Percentiles rank a stretch among this genome's conserved stretches.
Conservation (phyloP, 768 basidiomycete species). For the Daedaleopsis sinensis region DNA sequence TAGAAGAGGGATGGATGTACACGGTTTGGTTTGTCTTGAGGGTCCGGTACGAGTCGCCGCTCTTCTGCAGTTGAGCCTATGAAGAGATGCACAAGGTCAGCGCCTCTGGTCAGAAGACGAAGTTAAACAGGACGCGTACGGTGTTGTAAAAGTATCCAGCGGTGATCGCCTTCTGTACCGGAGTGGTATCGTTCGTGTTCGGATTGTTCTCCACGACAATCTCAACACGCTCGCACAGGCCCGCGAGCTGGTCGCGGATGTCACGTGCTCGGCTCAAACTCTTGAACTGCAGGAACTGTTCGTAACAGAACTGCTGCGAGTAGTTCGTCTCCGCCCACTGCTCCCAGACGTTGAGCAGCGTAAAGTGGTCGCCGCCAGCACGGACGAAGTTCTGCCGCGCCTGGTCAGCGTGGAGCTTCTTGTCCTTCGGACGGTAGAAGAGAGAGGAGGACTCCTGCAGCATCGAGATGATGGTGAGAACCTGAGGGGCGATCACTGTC, state of each 20-base stretch:
- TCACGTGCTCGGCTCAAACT: constrained; percentile 92
- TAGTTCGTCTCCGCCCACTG: constrained; percentile 99
- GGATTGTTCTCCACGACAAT: constrained; percentile 86
- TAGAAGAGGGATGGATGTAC: constrained; percentile 94
- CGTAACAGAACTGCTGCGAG: constrained; percentile 95
- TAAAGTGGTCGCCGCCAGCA: constrained; percentile 96
- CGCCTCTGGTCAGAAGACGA: neutral
- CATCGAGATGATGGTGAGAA: constrained; percentile 97
- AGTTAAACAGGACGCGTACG: constrained; percentile 42
- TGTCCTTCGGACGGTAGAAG: constrained; percentile 98
- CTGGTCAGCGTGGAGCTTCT: constrained; percentile 96
- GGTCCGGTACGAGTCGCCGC: constrained; percentile 96
- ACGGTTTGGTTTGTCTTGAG: constrained; percentile 96
- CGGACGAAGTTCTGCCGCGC: constrained; percentile 97
- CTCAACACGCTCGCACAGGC: constrained; percentile 95
- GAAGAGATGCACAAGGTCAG: neutral
- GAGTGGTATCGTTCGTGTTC: constrained; percentile 90
- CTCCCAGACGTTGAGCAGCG: constrained; percentile 96
- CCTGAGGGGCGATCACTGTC: constrained; percentile 43
- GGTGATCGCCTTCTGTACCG: constrained; percentile 94
- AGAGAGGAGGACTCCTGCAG: constrained; percentile 93
- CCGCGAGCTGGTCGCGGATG: constrained; percentile 94
- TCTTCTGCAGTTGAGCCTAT: constrained; percentile 90
- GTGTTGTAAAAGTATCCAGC: constrained; percentile 97
- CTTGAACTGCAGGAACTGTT: constrained; percentile 95